These are phyloP conservation scores for Rhizopogon sp. DNA, from an alignment of 768 basidiomycete genomes.

Conservation along the genomic window DNA sequence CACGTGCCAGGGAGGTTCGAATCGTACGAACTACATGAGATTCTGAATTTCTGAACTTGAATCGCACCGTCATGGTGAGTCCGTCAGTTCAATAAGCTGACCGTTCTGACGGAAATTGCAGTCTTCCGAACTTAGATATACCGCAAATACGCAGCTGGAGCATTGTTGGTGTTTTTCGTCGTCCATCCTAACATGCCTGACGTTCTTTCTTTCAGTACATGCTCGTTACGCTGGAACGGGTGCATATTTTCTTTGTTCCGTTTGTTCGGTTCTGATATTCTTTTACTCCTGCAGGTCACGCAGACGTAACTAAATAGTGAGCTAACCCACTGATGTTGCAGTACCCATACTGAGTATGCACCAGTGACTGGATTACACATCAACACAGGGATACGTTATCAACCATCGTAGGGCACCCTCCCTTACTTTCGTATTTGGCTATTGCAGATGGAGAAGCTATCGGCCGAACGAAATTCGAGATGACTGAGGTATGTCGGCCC, in stretches of 20 bases:
- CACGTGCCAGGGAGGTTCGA: too few relatives aligned
- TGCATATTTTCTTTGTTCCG: slow-evolving; percentile 30
- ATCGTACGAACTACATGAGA: too few relatives aligned
- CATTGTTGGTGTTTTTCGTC: slow-evolving; percentile 60
- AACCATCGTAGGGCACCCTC: slow-evolving; percentile 88
- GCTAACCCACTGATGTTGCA: slow-evolving; percentile 24
- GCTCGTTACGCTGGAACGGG: slow-evolving; percentile 95
- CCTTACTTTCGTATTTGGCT: slow-evolving; percentile 80
- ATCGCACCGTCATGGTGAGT: slow-evolving; percentile 20
- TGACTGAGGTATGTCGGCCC: slow-evolving; percentile 71
- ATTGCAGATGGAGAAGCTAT: slow-evolving; percentile 94
- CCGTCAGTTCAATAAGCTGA: background rate
- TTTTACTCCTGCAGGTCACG: slow-evolving; percentile 60
- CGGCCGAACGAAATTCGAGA: slow-evolving; percentile 86
- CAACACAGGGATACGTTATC: slow-evolving; percentile 95
- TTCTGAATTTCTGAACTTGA: too few relatives aligned
- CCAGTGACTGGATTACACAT: slow-evolving; percentile 95
- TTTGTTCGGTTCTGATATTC: slow-evolving; percentile 8
- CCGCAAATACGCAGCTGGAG: slow-evolving; percentile 93
- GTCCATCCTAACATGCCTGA: slow-evolving; percentile 5
- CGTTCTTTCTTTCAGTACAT: slow-evolving; percentile 56
- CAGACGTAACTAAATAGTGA: slow-evolving; percentile 94
- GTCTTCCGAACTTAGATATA: slow-evolving; percentile 93
- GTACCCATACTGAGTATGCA: slow-evolving; percentile 10
- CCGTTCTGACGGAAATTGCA: slow-evolving; percentile 21